These are phyloP conservation scores for Diaporthe sp. DNA, from an alignment of 2,329 filamentous ascomycete genomes.

Conservation along the genomic window DNA sequence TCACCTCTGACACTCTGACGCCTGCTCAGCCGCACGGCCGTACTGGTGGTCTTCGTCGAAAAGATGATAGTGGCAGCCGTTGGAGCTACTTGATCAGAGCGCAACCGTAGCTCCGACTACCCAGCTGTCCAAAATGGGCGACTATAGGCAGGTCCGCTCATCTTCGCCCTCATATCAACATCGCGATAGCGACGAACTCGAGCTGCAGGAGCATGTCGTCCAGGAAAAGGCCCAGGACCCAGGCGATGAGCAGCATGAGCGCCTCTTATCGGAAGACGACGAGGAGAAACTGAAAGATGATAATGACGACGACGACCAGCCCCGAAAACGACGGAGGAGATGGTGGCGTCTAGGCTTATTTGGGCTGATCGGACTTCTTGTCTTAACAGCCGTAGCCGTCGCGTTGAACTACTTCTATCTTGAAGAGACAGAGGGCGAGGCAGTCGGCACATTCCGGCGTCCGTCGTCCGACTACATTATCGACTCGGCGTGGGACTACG, in stretches of 20 bases:
- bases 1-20: slow-evolving; percentile 2
- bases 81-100: slow-evolving; percentile 5
- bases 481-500: slow-evolving; percentile 67
- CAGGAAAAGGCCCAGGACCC: slow-evolving; percentile 18
- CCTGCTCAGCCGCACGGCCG: slow-evolving; percentile 10
- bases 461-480: slow-evolving; percentile 68
- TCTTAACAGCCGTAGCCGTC: slow-evolving; percentile 1
- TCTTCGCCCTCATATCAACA: slow-evolving; percentile 38
- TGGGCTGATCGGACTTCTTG: slow-evolving; percentile 27
- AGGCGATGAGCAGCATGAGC: slow-evolving; percentile 40
- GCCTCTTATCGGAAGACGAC: slow-evolving; percentile 37
- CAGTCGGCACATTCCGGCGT: slow-evolving; percentile 42
- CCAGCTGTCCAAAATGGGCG: slow-evolving; percentile 19
- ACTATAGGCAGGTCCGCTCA: slow-evolving; percentile 43
- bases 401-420: slow-evolving; percentile 23
- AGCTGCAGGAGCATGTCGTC: slow-evolving; percentile 33
- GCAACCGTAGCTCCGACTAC: neutral
- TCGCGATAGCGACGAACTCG: slow-evolving; percentile 28
- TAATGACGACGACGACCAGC: neutral
- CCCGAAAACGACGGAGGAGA: slow-evolving; percentile 24
- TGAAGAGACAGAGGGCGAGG: neutral
- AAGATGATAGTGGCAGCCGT: slow-evolving; percentile 17
- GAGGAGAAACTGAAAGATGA: slow-evolving; percentile 7
- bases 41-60: neutral
- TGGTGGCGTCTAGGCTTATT: slow-evolving; percentile 35